phyloP scores from a whole-genome alignment of 2,329 filamentous ascomycete genomes.

The Lecanosticta acicola region DNA sequence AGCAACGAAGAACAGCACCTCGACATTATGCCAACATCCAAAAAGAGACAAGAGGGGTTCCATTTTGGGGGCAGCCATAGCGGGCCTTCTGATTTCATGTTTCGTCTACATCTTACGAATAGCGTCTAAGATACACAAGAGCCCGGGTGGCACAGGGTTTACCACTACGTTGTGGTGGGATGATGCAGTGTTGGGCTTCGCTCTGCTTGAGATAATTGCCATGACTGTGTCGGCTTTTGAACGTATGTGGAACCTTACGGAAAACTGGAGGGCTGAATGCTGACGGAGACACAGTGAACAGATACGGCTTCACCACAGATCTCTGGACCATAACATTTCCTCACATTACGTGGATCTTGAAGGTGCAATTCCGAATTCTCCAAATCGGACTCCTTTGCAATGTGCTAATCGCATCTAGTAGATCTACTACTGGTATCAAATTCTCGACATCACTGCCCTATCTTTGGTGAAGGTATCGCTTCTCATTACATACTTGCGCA shows the following conservation, averaged over 20 bases:
- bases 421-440: conserved; percentile 16
- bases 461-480: conserved; percentile 18
- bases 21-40: conserved; percentile 13
- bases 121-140: conserved; percentile 11
- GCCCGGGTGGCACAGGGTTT: conserved; percentile 1
- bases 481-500: conserved; percentile 15
- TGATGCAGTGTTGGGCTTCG: conserved; percentile 14
- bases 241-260: neutral
- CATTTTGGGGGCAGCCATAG: conserved; percentile 8
- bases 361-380: neutral
- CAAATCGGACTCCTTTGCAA: neutral
- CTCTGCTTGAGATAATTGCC: conserved; percentile 13
- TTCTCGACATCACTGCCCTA: conserved; percentile 14
- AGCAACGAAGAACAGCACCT: conserved; percentile 16
- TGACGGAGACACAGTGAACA: conserved; percentile 12
- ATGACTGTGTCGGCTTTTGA: conserved; percentile 7
- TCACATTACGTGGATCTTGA: conserved; percentile 16
- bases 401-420: neutral
- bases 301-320: conserved; percentile 23
- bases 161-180: conserved; percentile 18
- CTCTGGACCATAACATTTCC: conserved; percentile 18
- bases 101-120: conserved; percentile 14
- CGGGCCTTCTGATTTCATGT: conserved; percentile 10
- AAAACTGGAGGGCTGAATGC: neutral
- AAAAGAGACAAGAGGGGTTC: conserved; percentile 11